These are phyloP conservation scores for Colletotrichum lindemuthianum DNA, from an alignment of 2,329 filamentous ascomycete species.

Conservation along the genomic window DNA sequence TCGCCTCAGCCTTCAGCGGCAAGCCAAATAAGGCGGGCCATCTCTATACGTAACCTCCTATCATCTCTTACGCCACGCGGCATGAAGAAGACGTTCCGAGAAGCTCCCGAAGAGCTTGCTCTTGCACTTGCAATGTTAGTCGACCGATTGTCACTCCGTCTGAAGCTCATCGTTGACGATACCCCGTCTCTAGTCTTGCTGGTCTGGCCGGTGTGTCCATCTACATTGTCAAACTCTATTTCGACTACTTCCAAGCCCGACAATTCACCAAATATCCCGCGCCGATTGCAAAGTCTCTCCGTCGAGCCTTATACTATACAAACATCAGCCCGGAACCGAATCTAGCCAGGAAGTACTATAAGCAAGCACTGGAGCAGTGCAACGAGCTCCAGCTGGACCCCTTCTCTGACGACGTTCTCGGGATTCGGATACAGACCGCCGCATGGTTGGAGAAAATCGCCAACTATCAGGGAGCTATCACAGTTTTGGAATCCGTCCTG, in stretches of 20 bases:
- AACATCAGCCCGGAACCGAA: conserved; percentile 80
- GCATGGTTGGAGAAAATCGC: conserved; percentile 82
- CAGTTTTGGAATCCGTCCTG: conserved; percentile 81
- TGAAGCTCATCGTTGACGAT: conserved; percentile 37
- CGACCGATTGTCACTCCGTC: not conserved
- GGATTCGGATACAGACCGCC: conserved; percentile 85
- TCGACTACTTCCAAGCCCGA: conserved; percentile 64
- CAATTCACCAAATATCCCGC: conserved; percentile 72
- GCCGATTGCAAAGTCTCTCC: conserved; percentile 79
- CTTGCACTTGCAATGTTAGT: conserved; percentile 54
- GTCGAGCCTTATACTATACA: conserved; percentile 87
- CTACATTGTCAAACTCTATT: conserved; percentile 58
- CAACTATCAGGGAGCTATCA: conserved; percentile 75
- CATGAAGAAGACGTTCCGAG: conserved; percentile 50
- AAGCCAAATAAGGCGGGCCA: conserved; percentile 44
- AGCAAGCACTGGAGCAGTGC: conserved; percentile 79
- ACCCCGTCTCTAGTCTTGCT: conserved; percentile 45
- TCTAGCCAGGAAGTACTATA: conserved; percentile 85
- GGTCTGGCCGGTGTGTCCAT: conserved; percentile 44
- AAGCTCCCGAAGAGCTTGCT: conserved; percentile 56
- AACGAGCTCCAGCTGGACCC: conserved; percentile 82
- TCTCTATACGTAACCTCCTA: conserved; percentile 48
- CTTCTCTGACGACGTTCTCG: conserved; percentile 90
- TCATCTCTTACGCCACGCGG: conserved; percentile 51
- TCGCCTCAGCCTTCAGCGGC: conserved; percentile 39